Base-by-base conservation (phyloP, 345 rosid species). In the Isatis tinctoria region DNA sequence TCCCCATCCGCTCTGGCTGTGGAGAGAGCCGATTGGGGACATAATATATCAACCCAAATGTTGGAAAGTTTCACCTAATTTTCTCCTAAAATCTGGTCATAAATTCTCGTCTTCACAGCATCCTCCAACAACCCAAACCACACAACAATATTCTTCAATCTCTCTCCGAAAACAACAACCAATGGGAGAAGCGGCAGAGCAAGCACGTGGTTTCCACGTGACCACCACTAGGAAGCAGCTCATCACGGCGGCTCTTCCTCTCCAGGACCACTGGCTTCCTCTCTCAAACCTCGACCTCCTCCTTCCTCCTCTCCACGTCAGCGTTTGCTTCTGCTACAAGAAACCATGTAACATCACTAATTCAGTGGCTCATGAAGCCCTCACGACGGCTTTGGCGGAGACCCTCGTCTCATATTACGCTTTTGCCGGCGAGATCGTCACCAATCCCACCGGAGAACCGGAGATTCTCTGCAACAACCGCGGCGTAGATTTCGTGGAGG, bases 281-380 rank as follows among this genome's bases (percentile, higher is more conserved):
- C 79, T 85, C 61, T 90, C 98, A 17, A 93, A 90, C 86, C 88
- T 93, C 3, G 98, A 93, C 85, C 74, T 93, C 74, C 85, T 90
- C 35, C 81, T 93, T 30, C 98, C 98, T 61, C 88, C 90, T 0
- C 1, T 90, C 10, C 72, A 88, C 17, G 86, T 90, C 14, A 75
- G 81, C 24, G 83, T 89, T 51, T 84, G 90, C 86, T 91, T 89
- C 44, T 93, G 87, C 70, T 93, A 87, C 83, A 72, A 78, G 79
- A 70, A 76, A 63, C 71, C 75, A 64, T 39, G n/a, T 64, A 12
- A 27, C 30, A 7, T 44, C 10, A 71, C 35, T 49, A 60, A 17
- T 5, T 39, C 39, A 41, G 79, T 83, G 3, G 83, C 66, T 51
- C 70, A 72, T 8, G 78, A 68, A 17, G 77, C 64, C 45, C 85